Evolutionary conservation across 176 grass and related monocot genomes (phyloP).

Genomic region (Tillandsia leiboldiana): DNA sequence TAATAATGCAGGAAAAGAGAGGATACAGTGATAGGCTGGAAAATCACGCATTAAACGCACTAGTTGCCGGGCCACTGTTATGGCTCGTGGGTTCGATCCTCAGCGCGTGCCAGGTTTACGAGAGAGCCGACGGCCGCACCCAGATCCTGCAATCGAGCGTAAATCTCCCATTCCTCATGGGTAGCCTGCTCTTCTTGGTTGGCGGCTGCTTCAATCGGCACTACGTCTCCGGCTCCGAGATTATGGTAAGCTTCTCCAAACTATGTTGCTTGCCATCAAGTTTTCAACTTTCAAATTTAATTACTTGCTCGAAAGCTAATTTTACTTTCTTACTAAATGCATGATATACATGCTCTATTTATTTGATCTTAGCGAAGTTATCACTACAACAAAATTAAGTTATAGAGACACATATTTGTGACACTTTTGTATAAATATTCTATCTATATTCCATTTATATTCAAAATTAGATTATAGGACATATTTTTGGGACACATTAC

Average conservation of each 20-base stretch:
- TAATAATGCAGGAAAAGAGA: constrained; percentile 4
- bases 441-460: too few relatives aligned
- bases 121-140: constrained; percentile 58
- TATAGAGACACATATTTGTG: too few relatives aligned
- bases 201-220: constrained; percentile 34
- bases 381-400: too few relatives aligned
- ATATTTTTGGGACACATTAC: too few relatives aligned
- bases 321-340: too few relatives aligned
- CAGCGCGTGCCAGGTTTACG: constrained; percentile 80
- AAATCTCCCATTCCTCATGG: constrained; percentile 56
- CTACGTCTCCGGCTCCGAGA: neutral
- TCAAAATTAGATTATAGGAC: too few relatives aligned
- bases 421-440: too few relatives aligned
- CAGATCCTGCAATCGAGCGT: constrained; percentile 77
- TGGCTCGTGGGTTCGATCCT: constrained; percentile 54
- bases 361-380: neutral
- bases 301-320: too few relatives aligned
- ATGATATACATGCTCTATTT: too few relatives aligned
- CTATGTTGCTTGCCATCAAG: too few relatives aligned
- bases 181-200: constrained; percentile 71
- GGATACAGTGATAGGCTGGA: constrained; percentile 9
- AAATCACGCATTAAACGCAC: constrained; percentile 29
- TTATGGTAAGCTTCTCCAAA: constrained; percentile 2
- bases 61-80: constrained; percentile 44
- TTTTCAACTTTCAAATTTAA: too few relatives aligned